Evolutionary conservation across 306 rosid genomes (phyloP), one percentile per base, ranked within the genome.

Genomic region (Fragaria nilgerrensis): DNA sequence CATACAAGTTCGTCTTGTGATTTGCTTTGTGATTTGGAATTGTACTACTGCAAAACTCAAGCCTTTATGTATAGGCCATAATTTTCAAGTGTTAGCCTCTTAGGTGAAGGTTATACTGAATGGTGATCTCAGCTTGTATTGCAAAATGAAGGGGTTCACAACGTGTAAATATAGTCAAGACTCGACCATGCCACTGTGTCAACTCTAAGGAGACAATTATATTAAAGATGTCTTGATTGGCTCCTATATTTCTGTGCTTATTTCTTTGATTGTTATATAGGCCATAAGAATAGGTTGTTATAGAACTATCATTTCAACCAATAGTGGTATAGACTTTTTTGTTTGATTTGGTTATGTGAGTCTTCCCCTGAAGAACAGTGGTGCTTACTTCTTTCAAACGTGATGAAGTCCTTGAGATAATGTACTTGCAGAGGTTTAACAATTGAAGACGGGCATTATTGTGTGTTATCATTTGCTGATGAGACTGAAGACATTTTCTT

Each of bases 401-500:
- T 45, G 44, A 43, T 27, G 6, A 32, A 73, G 72, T 66, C 53
- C 66, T 68, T 14, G 32, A n/a, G 19, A 19, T 8, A 76, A 61
- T 23, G 75, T 27, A 48, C 37, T 75, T 63, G 49, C 68, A 48
- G 44, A 62, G 41, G 44, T 7, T 7, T 41, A 45, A 25, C 73
- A 69, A 20, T 41, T 68, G 20, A 32, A 22, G 9, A 22, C 29
- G 15, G 14, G 8, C 74, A 70, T 27, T 44, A 14, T 47, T 70
- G 3, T 70, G 14, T 70, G 14, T 50, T 19, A 5, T 44, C 20
- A 63, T 82, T 79, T 71, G 75, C 45, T 59, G 69, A 43, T 67
- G 72, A 32, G 71, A 67, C 83, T 59, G 68, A 83, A 56, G 11
- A 45, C 20, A 59, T 65, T 76, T 50, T 67, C 41, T 25, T 61